These are phyloP conservation scores for Syncephalastrum sp. DNA, from an alignment of 371 early-diverging fungal genomes.

Conservation along the genomic window DNA sequence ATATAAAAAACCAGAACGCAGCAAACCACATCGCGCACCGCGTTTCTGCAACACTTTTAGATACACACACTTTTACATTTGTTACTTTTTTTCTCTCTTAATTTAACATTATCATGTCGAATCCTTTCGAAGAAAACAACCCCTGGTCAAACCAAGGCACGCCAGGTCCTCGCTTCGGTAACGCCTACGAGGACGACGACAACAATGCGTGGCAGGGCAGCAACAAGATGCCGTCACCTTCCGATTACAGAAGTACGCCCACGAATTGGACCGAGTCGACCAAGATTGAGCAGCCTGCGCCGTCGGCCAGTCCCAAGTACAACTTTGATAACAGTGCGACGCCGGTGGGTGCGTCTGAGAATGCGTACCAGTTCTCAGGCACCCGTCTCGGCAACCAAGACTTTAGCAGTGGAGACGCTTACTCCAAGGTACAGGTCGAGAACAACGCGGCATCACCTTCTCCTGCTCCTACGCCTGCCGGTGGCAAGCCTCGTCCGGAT, in stretches of 20 bases:
- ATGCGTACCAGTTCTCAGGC: conserved; percentile 29
- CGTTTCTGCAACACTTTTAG: no score
- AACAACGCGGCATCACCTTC: conserved; percentile 4
- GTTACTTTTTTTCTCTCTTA: conserved; percentile 5
- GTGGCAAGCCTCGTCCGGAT: conserved; percentile 21
- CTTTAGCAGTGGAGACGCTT: conserved; percentile 15
- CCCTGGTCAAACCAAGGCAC: conserved; percentile 7
- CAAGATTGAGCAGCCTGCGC: conserved; percentile 22
- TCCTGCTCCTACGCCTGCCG: conserved; percentile 11
- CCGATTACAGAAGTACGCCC: conserved; percentile 25
- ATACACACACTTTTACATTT: not conserved
- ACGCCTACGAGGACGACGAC: conserved; percentile 21
- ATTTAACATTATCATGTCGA: conserved; percentile 4
- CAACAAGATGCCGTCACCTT: conserved; percentile 39
- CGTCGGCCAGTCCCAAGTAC: conserved; percentile 2
- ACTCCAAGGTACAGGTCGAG: conserved; percentile 16
- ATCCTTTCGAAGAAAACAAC: conserved; percentile 21
- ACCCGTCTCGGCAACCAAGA: conserved; percentile 20
- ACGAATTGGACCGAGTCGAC: conserved; percentile 18
- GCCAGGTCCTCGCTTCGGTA: conserved; percentile 19
- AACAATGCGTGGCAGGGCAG: conserved; percentile 16
- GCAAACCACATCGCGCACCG: no score
- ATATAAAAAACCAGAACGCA: no score
- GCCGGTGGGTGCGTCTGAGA: conserved; percentile 4
- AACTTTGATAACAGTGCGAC: not conserved